Evolutionary conservation across 495 filamentous ascomycete genomes (phyloP), one percentile per base, ranked within the genome.

Genomic region (Penicillium lagena): DNA sequence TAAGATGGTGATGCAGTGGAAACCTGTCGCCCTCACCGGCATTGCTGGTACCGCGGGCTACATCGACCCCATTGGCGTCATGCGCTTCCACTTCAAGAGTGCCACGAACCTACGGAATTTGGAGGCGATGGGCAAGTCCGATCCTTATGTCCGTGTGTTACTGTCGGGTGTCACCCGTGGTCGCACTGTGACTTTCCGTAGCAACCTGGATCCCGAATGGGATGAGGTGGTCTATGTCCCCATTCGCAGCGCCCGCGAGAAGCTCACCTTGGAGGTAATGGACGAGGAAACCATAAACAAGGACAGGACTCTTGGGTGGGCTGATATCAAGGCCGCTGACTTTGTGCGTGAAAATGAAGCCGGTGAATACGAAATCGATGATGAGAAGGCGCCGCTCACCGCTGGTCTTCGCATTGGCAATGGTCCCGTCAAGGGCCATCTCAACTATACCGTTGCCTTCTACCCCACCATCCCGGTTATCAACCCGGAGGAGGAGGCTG

Each of bases 221-320:
- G 89, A 99, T 55, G 94, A 99, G 62, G 79, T 97, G 10, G 76
- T 95, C 36, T 99, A 99, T 62, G 78, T 99, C 1, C 91, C 94
- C 1, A 78, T 99, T 44, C 94, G 97, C 62, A 86, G 82, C 9
- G 43, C 73, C n/a, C 82, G 85, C 29, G 94, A 97, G 61, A 90
- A 83, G 51, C 62, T 99, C 13, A 79, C 79, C 0, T 66, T 99
- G 11, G 93, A 98, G 63, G 89, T 96, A 47, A 97, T 99, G 93
- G 93, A 99, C 52, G 78, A 89, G 42, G 93, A 99, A 66, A 88
- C 79, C 39, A 71, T 95, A 45, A 85, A 85, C 46, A 88, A 85
- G 54, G 93, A 99, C 59, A 82, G 94, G 30, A 82, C 83, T 14
- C 78, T 99, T 27, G 93, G 93, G 29, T 71, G 80, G 29, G 67